These are phyloP conservation scores for Alliaria petiolata DNA, from an alignment of 345 rosid species.

Conservation along the genomic window DNA sequence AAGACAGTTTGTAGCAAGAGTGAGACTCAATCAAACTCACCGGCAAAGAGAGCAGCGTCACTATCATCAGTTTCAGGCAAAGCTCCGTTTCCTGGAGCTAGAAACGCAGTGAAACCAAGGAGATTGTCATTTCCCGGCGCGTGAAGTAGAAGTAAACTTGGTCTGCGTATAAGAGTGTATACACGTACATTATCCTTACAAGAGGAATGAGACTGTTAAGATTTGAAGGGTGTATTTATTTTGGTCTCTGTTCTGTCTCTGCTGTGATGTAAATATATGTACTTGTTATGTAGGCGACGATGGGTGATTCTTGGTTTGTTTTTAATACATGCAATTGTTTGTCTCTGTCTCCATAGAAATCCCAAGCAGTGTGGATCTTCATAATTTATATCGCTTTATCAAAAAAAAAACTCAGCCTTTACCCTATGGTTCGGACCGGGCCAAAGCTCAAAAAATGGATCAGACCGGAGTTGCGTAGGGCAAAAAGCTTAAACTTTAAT, in stretches of 20 bases:
- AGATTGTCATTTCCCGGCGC: conserved; percentile 65
- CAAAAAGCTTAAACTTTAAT: background rate
- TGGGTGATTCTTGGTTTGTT: conserved; percentile 8
- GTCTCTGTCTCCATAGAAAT: background rate
- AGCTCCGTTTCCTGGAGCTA: conserved; percentile 40
- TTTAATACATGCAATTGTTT: conserved; percentile 2
- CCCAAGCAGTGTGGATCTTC: background rate
- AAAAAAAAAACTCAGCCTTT: no score
- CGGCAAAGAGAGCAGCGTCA: conserved; percentile 37
- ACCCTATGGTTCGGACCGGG: no score
- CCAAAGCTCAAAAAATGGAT: no score
- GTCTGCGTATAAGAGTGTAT: background rate
- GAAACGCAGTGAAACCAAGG: conserved; percentile 40
- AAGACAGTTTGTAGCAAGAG: conserved; percentile 40
- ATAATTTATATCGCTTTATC: no score
- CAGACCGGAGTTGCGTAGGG: no score
- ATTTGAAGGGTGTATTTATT: conserved; percentile 10
- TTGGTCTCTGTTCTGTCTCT: conserved; percentile 5
- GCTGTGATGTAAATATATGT: conserved; percentile 24
- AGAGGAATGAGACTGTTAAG: background rate
- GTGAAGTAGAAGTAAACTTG: conserved; percentile 6
- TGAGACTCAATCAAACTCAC: conserved; percentile 40
- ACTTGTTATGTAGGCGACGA: conserved; percentile 5
- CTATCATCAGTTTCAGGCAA: conserved; percentile 45
- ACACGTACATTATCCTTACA: background rate